Percentiles rank a stretch among this genome's conserved stretches.
phyloP scores from a whole-genome alignment of 129 eudicot genomes.

The Lactuca sativa region DNA sequence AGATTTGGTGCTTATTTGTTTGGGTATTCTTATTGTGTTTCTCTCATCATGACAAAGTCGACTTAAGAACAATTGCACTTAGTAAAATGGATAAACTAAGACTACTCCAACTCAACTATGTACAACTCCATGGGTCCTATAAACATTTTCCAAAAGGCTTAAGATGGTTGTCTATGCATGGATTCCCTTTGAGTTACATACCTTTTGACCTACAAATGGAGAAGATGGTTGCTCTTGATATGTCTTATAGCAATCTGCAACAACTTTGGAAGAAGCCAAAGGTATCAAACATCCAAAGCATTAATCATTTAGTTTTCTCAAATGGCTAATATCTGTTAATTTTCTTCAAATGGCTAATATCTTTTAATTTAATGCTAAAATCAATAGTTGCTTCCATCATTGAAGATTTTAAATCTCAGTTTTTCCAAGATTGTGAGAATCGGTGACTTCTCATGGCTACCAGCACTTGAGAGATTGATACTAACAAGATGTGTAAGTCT shows the following conservation, averaged over 20 bases:
- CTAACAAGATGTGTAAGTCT: neutral
- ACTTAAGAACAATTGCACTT: slow-evolving; percentile 8
- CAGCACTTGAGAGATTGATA: neutral
- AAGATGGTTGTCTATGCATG: neutral
- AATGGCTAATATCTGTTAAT: no score
- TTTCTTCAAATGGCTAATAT: neutral
- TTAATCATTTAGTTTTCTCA: no score
- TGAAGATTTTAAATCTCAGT: neutral
- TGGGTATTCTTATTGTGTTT: neutral
- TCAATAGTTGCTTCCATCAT: neutral
- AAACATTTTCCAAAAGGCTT: neutral
- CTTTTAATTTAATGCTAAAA: neutral
- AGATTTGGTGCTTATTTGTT: neutral
- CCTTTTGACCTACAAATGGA: neutral
- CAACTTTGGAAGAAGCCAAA: neutral
- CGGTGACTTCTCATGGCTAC: neutral
- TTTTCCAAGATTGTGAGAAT: neutral
- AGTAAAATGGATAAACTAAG: slow-evolving; percentile 14
- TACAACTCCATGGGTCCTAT: neutral
- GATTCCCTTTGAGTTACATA: neutral
- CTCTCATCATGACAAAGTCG: neutral
- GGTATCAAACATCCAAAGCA: neutral
- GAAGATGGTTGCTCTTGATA: neutral
- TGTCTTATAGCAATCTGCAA: neutral
- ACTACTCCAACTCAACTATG: slow-evolving; percentile 19